Evolutionary conservation across 768 basidiomycete genomes (phyloP).

Genomic region (Termitomyces sp.): DNA sequence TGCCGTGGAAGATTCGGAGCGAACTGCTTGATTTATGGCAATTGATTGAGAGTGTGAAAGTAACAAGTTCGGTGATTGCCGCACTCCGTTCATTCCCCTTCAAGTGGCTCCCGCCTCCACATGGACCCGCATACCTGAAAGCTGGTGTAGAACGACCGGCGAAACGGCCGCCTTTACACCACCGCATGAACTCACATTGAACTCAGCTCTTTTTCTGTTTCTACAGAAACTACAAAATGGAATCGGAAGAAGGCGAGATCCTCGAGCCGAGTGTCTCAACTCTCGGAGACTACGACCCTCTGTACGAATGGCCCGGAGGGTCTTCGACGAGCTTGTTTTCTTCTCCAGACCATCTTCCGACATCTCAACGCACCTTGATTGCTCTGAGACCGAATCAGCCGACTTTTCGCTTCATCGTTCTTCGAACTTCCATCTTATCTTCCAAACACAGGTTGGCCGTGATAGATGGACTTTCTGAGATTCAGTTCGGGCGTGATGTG

Average conservation of each 20-base stretch:
- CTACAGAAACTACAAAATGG: slow-evolving; percentile 11
- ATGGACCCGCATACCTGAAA: slow-evolving; percentile 4
- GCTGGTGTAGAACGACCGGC: slow-evolving; percentile 3
- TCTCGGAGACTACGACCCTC: slow-evolving; percentile 37
- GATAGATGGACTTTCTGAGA: slow-evolving; percentile 48
- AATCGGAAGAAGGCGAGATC: slow-evolving; percentile 26
- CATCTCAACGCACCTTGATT: slow-evolving; percentile 3
- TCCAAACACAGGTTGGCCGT: slow-evolving; percentile 35
- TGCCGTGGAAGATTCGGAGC: background rate
- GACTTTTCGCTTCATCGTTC: slow-evolving; percentile 46
- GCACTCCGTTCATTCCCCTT: background rate
- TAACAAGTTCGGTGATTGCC: slow-evolving; percentile 4
- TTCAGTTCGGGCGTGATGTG: slow-evolving; percentile 72
- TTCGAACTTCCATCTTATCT: slow-evolving; percentile 58
- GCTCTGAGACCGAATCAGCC: slow-evolving; percentile 21
- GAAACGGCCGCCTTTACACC: background rate
- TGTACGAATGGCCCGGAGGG: slow-evolving; percentile 58
- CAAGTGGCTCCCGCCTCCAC: background rate
- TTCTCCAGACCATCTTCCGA: slow-evolving; percentile 3
- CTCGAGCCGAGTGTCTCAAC: slow-evolving; percentile 11
- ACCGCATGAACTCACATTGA: slow-evolving; percentile 3
- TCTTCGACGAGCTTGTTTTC: slow-evolving; percentile 3
- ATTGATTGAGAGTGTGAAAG: too few relatives aligned
- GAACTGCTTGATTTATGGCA: background rate
- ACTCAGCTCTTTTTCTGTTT: slow-evolving; percentile 2